A percentile compares a stretch with the other conserved stretches of the same genome.
These are phyloP conservation scores for Monarda citriodora DNA, from an alignment of 305 asterid genomes.

Conservation along the genomic window DNA sequence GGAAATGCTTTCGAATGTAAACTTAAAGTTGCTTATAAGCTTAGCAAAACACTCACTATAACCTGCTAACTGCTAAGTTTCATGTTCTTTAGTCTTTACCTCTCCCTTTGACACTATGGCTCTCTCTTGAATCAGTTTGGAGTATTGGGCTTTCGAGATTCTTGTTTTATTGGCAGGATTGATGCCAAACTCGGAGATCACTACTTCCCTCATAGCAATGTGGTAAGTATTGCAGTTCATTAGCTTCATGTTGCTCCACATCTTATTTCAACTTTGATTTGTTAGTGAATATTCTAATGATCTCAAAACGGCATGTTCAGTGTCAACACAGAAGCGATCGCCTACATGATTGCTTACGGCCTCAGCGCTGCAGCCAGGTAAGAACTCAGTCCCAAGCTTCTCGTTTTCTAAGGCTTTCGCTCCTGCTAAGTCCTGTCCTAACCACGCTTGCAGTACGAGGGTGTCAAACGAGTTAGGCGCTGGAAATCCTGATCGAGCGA, in stretches of 20 bases:
- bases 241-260: not conserved
- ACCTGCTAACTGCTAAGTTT: not conserved
- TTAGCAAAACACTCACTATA: too few relatives aligned
- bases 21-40: too few relatives aligned
- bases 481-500: conserved; percentile 53
- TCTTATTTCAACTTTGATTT: not conserved
- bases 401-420: not conserved
- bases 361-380: conserved; percentile 89
- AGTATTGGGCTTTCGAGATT: conserved; percentile 79
- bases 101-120: not conserved
- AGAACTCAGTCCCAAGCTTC: not conserved
- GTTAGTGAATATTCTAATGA: not conserved
- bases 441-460: conserved; percentile 61
- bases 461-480: conserved; percentile 81
- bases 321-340: conserved; percentile 65
- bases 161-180: conserved; percentile 77
- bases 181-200: conserved; percentile 65
- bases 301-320: conserved; percentile 27
- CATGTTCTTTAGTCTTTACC: too few relatives aligned
- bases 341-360: conserved; percentile 61
- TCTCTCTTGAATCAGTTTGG: conserved; percentile 44
- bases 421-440: not conserved
- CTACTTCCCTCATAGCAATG: conserved; percentile 83
- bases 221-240: conserved; percentile 37
- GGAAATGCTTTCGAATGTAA: too few relatives aligned